Conservation (phyloP, 2,329 filamentous ascomycete genomes). For the Sarocladium brachiariae region DNA sequence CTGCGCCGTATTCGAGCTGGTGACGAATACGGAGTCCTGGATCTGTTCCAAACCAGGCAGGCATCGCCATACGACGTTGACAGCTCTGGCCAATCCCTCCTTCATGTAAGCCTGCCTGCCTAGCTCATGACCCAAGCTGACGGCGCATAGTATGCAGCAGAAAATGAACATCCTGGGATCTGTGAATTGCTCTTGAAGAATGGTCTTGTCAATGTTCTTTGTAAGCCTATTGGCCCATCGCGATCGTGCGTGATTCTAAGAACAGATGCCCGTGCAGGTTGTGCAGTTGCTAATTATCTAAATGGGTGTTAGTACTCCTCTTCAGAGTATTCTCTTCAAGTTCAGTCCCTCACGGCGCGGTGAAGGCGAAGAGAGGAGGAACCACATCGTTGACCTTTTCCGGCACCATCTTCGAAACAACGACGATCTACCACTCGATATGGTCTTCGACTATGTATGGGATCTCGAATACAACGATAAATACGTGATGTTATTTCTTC, state of each 20-base stretch:
- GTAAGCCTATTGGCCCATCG: too few species aligned
- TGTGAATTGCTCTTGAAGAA: too few species aligned
- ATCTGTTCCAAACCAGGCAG: slow-evolving; percentile 15
- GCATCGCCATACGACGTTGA: slow-evolving; percentile 21
- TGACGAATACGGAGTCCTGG: slow-evolving; percentile 14
- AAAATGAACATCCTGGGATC: not conserved
- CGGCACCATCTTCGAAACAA: slow-evolving; percentile 16
- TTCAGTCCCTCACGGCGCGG: not conserved
- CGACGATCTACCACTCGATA: slow-evolving; percentile 12
- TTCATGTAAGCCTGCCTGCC: slow-evolving; percentile 14
- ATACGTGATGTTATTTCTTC: slow-evolving; percentile 9
- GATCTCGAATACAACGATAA: slow-evolving; percentile 11
- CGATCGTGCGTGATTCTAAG: too few species aligned
- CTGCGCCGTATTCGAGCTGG: slow-evolving; percentile 11
- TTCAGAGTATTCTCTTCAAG: not conserved
- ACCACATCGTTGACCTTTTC: slow-evolving; percentile 15
- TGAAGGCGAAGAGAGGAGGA: not conserved
- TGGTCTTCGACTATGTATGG: slow-evolving; percentile 13
- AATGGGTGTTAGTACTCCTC: not conserved
- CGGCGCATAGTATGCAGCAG: not conserved
- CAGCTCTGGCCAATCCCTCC: slow-evolving; percentile 7
- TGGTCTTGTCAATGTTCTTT: too few species aligned
- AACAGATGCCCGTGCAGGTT: too few species aligned
- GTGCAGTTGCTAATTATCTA: not conserved
- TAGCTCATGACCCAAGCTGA: not conserved